Conservation (phyloP, 768 basidiomycete species). For the Boletus sensibilis region DNA sequence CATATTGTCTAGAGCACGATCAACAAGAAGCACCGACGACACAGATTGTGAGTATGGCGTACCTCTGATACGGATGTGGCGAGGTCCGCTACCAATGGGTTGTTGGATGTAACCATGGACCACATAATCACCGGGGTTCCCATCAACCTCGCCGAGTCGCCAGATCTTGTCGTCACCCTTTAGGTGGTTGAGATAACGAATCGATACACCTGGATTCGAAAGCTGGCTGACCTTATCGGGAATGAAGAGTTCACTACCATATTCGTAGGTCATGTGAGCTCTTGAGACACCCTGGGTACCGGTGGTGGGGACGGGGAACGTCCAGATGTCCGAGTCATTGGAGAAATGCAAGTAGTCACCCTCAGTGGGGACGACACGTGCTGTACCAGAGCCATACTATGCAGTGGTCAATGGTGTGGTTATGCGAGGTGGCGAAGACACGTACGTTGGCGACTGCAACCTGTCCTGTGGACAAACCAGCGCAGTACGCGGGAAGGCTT, state of each 20-base stretch:
- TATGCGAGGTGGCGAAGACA: background rate
- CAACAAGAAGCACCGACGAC: background rate
- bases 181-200: background rate
- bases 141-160: slow-evolving; percentile 48
- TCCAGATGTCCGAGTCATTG: slow-evolving; percentile 40
- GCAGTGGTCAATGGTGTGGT: background rate
- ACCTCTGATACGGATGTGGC: slow-evolving; percentile 45
- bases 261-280: slow-evolving; percentile 65
- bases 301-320: slow-evolving; percentile 48
- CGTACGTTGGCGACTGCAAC: slow-evolving; percentile 59
- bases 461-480: slow-evolving; percentile 50
- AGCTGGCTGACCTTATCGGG: slow-evolving; percentile 55
- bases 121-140: slow-evolving; percentile 43
- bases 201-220: background rate
- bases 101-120: slow-evolving; percentile 63
- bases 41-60: background rate
- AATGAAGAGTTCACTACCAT: slow-evolving; percentile 55
- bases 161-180: slow-evolving; percentile 71
- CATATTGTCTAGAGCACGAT: slow-evolving; percentile 39
- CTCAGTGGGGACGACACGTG: slow-evolving; percentile 49
- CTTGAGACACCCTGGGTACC: slow-evolving; percentile 41
- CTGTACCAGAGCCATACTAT: slow-evolving; percentile 56
- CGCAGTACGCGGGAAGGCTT: slow-evolving; percentile 49
- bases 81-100: slow-evolving; percentile 63
- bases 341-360: slow-evolving; percentile 37